Evolutionary conservation across 2,329 filamentous ascomycete genomes (phyloP).

Genomic region (Ceratocystis variospora): DNA sequence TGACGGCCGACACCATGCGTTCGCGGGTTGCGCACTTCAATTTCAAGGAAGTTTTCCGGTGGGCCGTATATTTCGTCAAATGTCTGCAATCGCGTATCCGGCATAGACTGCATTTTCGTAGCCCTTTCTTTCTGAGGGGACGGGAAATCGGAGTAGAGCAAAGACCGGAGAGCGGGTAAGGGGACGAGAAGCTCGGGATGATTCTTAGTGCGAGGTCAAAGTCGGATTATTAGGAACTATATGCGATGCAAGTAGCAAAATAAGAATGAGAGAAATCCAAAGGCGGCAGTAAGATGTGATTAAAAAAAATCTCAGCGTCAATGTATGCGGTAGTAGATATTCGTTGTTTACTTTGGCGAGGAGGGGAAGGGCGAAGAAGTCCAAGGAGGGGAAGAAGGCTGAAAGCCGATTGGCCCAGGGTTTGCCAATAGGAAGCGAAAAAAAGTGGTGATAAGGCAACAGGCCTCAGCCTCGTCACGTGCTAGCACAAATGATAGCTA

Average conservation of each 20-base stretch:
- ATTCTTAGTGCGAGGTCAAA: too few species aligned
- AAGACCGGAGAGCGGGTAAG: background rate
- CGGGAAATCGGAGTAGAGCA: conserved; percentile 17
- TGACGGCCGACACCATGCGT: conserved; percentile 86
- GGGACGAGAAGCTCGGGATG: too few species aligned
- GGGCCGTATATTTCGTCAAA: conserved; percentile 99
- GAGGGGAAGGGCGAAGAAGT: background rate
- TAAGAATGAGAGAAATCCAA: background rate
- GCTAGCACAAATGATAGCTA: background rate
- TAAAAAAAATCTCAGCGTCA: background rate
- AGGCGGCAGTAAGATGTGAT: background rate
- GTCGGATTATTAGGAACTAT: background rate
- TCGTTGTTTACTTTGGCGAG: background rate
- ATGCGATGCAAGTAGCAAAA: background rate
- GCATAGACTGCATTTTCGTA: conserved; percentile 51
- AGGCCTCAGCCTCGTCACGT: background rate
- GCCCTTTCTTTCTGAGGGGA: too few species aligned
- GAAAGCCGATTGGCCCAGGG: conserved; percentile 1
- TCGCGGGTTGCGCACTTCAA: conserved; percentile 88
- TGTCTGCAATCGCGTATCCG: conserved; percentile 71
- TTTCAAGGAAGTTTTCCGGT: conserved; percentile 97
- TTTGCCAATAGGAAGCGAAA: background rate
- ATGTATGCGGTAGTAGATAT: background rate
- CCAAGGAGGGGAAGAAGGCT: background rate
- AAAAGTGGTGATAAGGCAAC: conserved; percentile 2